Conservation (phyloP, 805 yeast species). For the Yarrowia phangngaensis region DNA sequence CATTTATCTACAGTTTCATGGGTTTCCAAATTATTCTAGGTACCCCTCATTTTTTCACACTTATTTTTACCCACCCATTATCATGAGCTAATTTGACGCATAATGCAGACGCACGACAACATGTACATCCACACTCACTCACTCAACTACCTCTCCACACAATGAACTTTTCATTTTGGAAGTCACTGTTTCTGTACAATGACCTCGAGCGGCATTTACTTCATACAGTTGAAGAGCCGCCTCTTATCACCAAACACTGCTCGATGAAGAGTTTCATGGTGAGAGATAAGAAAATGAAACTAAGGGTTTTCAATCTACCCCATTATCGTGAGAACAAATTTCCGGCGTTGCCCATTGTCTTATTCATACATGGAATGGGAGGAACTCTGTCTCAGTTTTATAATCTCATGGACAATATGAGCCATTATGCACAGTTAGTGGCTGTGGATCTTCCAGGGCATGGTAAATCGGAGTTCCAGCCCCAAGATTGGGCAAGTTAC, state of each 20-base stretch:
- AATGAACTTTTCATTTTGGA: slow-evolving; percentile 16
- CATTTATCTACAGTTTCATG: no score
- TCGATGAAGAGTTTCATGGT: slow-evolving; percentile 13
- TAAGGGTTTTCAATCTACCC: slow-evolving; percentile 34
- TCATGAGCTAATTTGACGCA: no score
- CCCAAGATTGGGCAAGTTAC: slow-evolving; percentile 41
- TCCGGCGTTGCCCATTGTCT: slow-evolving; percentile 50
- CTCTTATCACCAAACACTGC: slow-evolving; percentile 25
- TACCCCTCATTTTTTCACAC: no score
- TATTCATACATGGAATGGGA: slow-evolving; percentile 84
- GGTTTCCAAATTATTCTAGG: no score
- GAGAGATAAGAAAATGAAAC: slow-evolving; percentile 13
- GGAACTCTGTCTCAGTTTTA: slow-evolving; percentile 87
- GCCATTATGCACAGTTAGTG: slow-evolving; percentile 59
- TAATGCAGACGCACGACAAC: background rate
- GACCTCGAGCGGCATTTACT: slow-evolving; percentile 22
- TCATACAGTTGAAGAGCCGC: slow-evolving; percentile 11
- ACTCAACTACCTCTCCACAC: background rate
- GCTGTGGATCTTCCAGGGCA: slow-evolving; percentile 87
- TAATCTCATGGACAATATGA: slow-evolving; percentile 57
- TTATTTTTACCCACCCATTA: no score
- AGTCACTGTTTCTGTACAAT: slow-evolving; percentile 23
- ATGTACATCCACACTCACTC: background rate
- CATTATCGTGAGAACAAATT: slow-evolving; percentile 35
- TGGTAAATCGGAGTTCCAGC: slow-evolving; percentile 46